Evolutionary conservation across 306 rosid genomes (phyloP).

Genomic region (Pyrus bretschneideri): DNA sequence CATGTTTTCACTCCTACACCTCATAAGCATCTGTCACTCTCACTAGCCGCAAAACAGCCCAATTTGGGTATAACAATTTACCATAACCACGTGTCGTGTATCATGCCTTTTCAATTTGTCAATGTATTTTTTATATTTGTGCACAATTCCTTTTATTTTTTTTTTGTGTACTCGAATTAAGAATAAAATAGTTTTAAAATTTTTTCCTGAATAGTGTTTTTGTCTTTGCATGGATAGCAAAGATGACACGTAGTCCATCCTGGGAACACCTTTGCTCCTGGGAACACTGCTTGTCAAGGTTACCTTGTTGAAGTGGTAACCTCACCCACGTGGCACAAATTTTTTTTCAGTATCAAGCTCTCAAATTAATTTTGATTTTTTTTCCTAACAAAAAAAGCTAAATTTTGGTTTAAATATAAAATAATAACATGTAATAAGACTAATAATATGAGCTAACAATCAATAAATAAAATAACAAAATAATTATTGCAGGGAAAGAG

Average conservation of each 20-base stretch:
- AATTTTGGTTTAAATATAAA: not conserved
- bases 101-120: not conserved
- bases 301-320: constrained; percentile 6
- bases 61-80: not conserved
- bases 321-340: not conserved
- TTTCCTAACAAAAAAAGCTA: not conserved
- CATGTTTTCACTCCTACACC: constrained; percentile 5
- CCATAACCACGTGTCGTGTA: not conserved
- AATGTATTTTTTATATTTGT: not conserved
- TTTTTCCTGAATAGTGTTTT: not conserved
- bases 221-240: not conserved
- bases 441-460: not conserved
- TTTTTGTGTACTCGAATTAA: not conserved
- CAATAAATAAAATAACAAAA: not conserved
- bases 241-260: constrained; percentile 12
- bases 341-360: not conserved
- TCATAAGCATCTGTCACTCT: constrained; percentile 24
- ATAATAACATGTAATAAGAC: not conserved
- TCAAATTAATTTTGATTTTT: not conserved
- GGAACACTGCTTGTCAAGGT: constrained; percentile 14
- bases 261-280: not conserved
- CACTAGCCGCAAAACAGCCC: not conserved
- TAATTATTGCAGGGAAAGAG: constrained; percentile 50
- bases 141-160: not conserved
- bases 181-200: not conserved